Percentiles rank a stretch among this genome's conserved stretches.
Conservation (phyloP, 2,329 filamentous ascomycete species). For the Colletotrichum falcatum region DNA sequence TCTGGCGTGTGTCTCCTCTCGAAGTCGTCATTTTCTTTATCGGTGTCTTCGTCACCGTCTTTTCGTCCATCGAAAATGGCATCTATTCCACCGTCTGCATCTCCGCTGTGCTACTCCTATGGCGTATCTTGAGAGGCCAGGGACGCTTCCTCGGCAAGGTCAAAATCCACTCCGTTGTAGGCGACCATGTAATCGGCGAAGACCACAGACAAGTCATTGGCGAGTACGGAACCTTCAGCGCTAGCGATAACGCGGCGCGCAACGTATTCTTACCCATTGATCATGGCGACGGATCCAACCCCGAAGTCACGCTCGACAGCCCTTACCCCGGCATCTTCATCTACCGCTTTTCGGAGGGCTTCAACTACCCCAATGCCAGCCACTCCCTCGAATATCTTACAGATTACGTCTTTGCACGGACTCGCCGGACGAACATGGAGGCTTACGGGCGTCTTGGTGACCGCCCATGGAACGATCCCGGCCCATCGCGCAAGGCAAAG, state of each 20-base stretch:
- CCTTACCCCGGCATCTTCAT: constrained; percentile 96
- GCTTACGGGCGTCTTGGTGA: constrained; percentile 77
- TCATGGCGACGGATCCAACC: constrained; percentile 92
- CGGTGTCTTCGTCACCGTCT: constrained; percentile 90
- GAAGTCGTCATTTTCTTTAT: constrained; percentile 94
- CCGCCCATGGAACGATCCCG: constrained; percentile 95
- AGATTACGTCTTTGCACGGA: constrained; percentile 74
- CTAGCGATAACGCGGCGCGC: constrained; percentile 63
- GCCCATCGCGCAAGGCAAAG: constrained; percentile 68
- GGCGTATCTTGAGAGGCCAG: constrained; percentile 83
- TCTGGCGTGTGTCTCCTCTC: constrained; percentile 92
- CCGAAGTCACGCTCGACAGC: constrained; percentile 79
- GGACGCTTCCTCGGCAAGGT: constrained; percentile 88
- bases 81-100: constrained; percentile 88
- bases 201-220: constrained; percentile 60
- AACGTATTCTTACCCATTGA: constrained; percentile 90
- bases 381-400: constrained; percentile 86
- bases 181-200: constrained; percentile 78
- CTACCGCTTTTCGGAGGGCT: constrained; percentile 93
- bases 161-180: constrained; percentile 85
- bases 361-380: constrained; percentile 95
- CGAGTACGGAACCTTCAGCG: constrained; percentile 70
- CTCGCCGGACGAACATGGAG: constrained; percentile 80
- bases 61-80: constrained; percentile 89
- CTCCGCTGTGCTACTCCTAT: constrained; percentile 83